Conservation (phyloP, 495 filamentous ascomycete genomes). For the Xylaria grammica region DNA sequence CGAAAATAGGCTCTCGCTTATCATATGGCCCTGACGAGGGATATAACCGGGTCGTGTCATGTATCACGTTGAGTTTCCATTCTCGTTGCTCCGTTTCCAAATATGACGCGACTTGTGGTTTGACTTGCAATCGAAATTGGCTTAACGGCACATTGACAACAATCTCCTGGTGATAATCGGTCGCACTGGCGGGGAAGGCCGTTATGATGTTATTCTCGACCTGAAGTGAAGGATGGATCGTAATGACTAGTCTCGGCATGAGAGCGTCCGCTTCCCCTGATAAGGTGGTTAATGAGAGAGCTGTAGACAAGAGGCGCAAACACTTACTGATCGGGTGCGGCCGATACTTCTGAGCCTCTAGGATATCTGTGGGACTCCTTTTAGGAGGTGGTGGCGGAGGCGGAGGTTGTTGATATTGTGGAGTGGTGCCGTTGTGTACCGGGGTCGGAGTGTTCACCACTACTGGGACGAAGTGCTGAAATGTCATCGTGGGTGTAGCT, state of each 20-base stretch:
- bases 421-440: conserved; percentile 43
- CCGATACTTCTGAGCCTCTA: conserved; percentile 34
- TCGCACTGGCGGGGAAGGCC: conserved; percentile 64
- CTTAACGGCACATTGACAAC: conserved; percentile 66
- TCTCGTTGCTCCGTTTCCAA: conserved; percentile 60
- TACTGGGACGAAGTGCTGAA: conserved; percentile 37
- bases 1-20: conserved; percentile 58
- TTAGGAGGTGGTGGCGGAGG: conserved; percentile 27
- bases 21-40: conserved; percentile 28
- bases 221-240: conserved; percentile 67
- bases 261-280: conserved; percentile 58
- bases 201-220: conserved; percentile 58
- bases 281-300: conserved; percentile 42
- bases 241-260: conserved; percentile 67
- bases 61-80: conserved; percentile 67
- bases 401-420: conserved; percentile 23
- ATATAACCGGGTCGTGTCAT: conserved; percentile 52
- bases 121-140: conserved; percentile 69
- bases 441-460: conserved; percentile 31
- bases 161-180: conserved; percentile 67
- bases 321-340: conserved; percentile 30
- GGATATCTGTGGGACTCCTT: conserved; percentile 30
- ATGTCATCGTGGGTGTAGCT: conserved; percentile 18
- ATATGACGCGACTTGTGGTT: conserved; percentile 61
- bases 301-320: conserved; percentile 1